Conservation (phyloP, 2,329 filamentous ascomycete genomes). For the Byssoonygena ceratinophila region DNA sequence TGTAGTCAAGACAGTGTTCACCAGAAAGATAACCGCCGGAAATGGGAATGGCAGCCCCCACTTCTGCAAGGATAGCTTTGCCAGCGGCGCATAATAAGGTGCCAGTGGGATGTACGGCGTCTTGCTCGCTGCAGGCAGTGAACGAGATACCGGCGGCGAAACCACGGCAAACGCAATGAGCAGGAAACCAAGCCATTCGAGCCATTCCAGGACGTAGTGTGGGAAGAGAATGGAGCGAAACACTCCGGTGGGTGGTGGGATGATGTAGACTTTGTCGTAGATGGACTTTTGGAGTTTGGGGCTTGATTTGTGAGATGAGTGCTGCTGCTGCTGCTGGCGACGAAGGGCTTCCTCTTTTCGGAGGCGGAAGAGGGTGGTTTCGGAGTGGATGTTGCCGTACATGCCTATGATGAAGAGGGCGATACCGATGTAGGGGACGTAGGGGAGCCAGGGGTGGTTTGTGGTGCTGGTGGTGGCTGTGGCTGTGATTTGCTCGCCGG, state of each 20-base stretch:
- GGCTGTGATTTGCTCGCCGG: conserved; percentile 15
- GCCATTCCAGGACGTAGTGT: conserved; percentile 93
- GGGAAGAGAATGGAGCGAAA: conserved; percentile 78
- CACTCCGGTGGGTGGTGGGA: conserved; percentile 68
- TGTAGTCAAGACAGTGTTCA: conserved; percentile 89
- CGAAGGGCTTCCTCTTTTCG: conserved; percentile 53
- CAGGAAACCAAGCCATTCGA: conserved; percentile 89
- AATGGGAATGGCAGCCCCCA: conserved; percentile 44
- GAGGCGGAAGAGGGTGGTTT: conserved; percentile 81
- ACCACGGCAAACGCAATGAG: conserved; percentile 40
- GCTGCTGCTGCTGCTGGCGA: conserved; percentile 46
- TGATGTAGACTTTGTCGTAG: conserved; percentile 73
- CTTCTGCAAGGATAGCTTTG: conserved; percentile 20
- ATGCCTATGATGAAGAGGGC: conserved; percentile 67
- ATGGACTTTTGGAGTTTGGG: conserved; percentile 13
- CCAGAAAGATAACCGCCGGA: conserved; percentile 68
- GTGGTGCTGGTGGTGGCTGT: conserved; percentile 35
- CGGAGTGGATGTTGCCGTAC: conserved; percentile 73
- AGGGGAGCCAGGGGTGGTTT: conserved; percentile 35
- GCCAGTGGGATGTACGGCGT: conserved; percentile 24
- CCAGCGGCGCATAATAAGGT: conserved; percentile 30
- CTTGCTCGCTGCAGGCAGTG: background rate
- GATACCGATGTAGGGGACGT: conserved; percentile 51
- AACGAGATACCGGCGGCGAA: background rate
- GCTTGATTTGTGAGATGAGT: too few relatives aligned